Evolutionary conservation across 2,329 filamentous ascomycete genomes (phyloP).

Genomic region (Cryphonectria japonica): DNA sequence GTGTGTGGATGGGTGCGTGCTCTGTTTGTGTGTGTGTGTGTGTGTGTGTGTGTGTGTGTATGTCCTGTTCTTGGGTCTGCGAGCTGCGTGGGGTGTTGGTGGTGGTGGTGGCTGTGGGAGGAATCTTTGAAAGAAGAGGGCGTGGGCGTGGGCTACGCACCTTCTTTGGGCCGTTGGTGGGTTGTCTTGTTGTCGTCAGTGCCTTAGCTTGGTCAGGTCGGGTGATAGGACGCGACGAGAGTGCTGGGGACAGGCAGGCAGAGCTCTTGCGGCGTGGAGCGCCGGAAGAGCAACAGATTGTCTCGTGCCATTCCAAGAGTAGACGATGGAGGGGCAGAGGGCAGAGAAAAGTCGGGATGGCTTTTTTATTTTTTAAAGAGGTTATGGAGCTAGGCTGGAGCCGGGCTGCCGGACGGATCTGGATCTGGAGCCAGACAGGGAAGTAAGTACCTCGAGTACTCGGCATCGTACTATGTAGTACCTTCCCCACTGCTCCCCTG

Average conservation of each 20-base stretch:
- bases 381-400: constrained; percentile 25
- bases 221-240: background rate
- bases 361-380: constrained; percentile 43
- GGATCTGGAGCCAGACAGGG: constrained; percentile 9
- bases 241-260: constrained; percentile 25
- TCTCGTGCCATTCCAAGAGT: constrained; percentile 47
- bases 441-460: background rate
- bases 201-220: background rate
- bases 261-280: constrained; percentile 43
- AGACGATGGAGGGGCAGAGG: constrained; percentile 39
- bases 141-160: background rate
- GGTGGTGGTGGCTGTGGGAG: background rate
- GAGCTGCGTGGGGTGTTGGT: background rate
- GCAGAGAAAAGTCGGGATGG: constrained; percentile 42
- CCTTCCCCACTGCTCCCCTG: background rate
- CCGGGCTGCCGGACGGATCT: constrained; percentile 15
- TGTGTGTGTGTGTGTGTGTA: background rate
- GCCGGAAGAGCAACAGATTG: constrained; percentile 40
- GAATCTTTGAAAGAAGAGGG: background rate
- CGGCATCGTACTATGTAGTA: background rate
- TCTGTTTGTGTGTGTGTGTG: background rate
- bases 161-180: background rate
- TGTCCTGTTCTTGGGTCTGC: background rate
- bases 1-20: background rate
- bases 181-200: background rate